phyloP scores from a whole-genome alignment of 176 grass and related monocot species.

The Miscanthus lutarioriparius region DNA sequence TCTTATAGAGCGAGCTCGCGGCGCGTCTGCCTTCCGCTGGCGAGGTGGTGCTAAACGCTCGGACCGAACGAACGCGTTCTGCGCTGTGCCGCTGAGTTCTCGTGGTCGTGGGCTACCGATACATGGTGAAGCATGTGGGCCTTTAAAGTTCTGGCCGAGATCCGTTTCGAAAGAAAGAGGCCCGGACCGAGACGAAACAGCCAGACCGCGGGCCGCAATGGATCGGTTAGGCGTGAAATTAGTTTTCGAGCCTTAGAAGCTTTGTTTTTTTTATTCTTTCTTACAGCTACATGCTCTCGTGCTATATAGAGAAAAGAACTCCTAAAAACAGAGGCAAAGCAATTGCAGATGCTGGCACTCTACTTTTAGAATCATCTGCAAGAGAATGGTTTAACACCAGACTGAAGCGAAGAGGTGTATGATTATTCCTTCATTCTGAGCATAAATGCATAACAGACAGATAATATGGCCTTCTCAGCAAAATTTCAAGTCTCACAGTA shows the following conservation, averaged over 20 bases:
- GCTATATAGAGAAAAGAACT: too few species aligned
- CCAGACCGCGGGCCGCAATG: background rate
- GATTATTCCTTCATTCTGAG: background rate
- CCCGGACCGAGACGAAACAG: background rate
- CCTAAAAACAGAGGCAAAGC: too few species aligned
- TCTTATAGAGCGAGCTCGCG: too few species aligned
- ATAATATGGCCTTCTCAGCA: background rate
- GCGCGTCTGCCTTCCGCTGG: too few species aligned
- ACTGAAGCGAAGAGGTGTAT: background rate
- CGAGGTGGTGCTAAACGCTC: background rate
- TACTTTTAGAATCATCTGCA: background rate
- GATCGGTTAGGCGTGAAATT: background rate
- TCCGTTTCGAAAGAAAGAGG: too few species aligned
- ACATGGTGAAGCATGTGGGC: background rate
- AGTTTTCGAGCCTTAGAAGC: background rate
- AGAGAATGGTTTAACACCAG: background rate
- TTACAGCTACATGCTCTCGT: too few species aligned
- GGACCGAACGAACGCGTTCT: background rate
- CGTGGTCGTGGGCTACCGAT: background rate
- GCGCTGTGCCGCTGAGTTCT: background rate
- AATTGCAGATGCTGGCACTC: too few species aligned
- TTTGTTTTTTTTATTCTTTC: too few species aligned
- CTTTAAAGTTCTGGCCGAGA: background rate
- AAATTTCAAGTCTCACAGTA: background rate
- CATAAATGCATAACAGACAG: background rate